A percentile compares a stretch with the other conserved stretches of the same genome.
phyloP scores from a whole-genome alignment of 192 early-diverging fungal species.

The Dispira parvispora region DNA sequence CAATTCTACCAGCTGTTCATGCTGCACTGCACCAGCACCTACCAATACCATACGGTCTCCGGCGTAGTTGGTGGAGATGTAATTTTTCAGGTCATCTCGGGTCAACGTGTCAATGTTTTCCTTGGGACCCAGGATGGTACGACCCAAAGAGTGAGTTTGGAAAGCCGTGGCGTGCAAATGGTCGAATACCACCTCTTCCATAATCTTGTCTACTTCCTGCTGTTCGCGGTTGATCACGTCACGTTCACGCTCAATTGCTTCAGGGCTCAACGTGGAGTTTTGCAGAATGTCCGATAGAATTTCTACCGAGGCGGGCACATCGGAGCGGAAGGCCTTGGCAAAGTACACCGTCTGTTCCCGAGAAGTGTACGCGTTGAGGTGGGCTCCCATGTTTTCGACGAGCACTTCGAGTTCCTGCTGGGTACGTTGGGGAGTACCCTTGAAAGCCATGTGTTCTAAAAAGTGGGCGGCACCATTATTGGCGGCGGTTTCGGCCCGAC shows the following conservation, averaged over 20 bases:
- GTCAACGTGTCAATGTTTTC: constrained; percentile 86
- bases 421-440: constrained; percentile 77
- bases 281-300: constrained; percentile 92
- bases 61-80: constrained; percentile 89
- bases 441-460: constrained; percentile 98
- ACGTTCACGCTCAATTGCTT: constrained; percentile 90
- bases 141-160: constrained; percentile 72
- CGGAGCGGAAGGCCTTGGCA: constrained; percentile 80
- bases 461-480: constrained; percentile 97
- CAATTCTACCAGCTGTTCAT: constrained; percentile 80
- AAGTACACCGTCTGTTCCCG: constrained; percentile 98
- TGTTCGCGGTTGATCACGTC: constrained; percentile 94
- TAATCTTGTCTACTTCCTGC: constrained; percentile 81
- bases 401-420: constrained; percentile 85
- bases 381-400: constrained; percentile 97
- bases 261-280: constrained; percentile 62
- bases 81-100: constrained; percentile 69
- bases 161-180: constrained; percentile 93
- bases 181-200: constrained; percentile 98
- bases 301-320: constrained; percentile 79
- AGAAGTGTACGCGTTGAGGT: constrained; percentile 97
- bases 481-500: constrained; percentile 58
- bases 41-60: constrained; percentile 95
- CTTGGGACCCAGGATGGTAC: constrained; percentile 85
- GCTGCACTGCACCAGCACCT: constrained; percentile 81